Conservation (phyloP, 163 green algal species). For the Scenedesmus sp. region DNA sequence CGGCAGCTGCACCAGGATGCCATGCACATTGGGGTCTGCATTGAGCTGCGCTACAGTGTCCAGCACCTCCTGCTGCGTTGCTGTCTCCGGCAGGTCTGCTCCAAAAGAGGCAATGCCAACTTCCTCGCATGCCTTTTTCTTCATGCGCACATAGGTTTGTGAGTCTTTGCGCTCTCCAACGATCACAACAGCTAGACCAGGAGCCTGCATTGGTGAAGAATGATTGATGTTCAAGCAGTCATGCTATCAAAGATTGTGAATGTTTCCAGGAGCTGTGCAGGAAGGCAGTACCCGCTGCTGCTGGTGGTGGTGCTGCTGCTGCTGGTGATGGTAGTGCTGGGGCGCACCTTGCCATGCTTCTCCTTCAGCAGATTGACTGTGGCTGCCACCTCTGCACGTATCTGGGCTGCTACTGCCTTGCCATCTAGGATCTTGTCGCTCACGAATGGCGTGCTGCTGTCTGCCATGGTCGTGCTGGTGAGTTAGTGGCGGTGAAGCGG, state of each 20-base stretch:
- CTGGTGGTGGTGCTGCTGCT: background rate
- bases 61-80: constrained; percentile 86
- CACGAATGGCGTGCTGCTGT: constrained; percentile 51
- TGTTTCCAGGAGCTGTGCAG: background rate
- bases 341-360: constrained; percentile 61
- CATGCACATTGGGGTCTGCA: constrained; percentile 90
- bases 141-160: constrained; percentile 95
- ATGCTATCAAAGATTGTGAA: background rate
- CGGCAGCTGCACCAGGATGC: constrained; percentile 98
- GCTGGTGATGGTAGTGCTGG: background rate
- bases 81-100: constrained; percentile 82
- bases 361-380: constrained; percentile 80
- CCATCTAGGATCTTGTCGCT: constrained; percentile 88
- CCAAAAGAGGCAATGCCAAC: constrained; percentile 89
- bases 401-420: constrained; percentile 88
- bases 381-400: constrained; percentile 85
- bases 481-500: background rate
- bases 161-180: constrained; percentile 93
- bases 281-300: background rate
- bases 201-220: constrained; percentile 61
- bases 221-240: background rate
- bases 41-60: constrained; percentile 88
- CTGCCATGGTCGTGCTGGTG: background rate
- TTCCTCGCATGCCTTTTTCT: constrained; percentile 91
- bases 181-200: constrained; percentile 94